phyloP scores from a whole-genome alignment of 352 stramenopile species.

The Phytophthora lateralis region DNA sequence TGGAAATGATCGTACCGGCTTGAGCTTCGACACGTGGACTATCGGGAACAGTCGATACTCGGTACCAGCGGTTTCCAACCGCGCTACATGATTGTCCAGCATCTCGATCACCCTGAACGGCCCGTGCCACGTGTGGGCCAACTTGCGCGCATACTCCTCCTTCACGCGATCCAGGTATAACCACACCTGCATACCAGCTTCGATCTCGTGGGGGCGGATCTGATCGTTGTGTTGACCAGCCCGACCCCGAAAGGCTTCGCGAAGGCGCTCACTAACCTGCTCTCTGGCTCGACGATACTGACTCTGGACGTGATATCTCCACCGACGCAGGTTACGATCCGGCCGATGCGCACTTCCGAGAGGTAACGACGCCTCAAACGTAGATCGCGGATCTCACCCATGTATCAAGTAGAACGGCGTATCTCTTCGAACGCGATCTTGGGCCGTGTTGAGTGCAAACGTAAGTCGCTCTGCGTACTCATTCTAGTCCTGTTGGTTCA shows the following conservation, averaged over 20 bases:
- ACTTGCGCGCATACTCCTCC: conserved; percentile 4
- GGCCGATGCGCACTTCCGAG: not conserved
- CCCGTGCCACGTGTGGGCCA: conserved; percentile 29
- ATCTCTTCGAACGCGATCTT: conserved; percentile 5
- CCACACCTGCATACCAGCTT: conserved; percentile 1
- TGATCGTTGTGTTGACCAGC: conserved; percentile 1
- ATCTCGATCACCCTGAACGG: conserved; percentile 28
- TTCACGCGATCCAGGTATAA: conserved; percentile 12
- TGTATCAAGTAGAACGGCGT: conserved; percentile 6
- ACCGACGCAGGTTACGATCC: not conserved
- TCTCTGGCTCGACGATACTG: conserved; percentile 3
- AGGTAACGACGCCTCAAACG: conserved; percentile 12
- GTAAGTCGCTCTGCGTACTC: conserved; percentile 32
- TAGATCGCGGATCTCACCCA: conserved; percentile 11
- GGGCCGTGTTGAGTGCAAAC: conserved; percentile 32
- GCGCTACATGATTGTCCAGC: conserved; percentile 3
- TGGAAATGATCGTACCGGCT: not conserved
- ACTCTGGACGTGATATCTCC: conserved; percentile 12
- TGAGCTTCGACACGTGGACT: conserved; percentile 33
- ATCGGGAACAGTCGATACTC: conserved; percentile 22
- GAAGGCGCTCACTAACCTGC: not conserved
- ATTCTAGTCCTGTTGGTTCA: conserved; percentile 28
- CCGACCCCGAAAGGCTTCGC: not conserved
- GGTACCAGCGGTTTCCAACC: conserved; percentile 7
- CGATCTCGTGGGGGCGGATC: not conserved